Conservation (phyloP, 805 yeast genomes). For the Zygosaccharomyces bailii region DNA sequence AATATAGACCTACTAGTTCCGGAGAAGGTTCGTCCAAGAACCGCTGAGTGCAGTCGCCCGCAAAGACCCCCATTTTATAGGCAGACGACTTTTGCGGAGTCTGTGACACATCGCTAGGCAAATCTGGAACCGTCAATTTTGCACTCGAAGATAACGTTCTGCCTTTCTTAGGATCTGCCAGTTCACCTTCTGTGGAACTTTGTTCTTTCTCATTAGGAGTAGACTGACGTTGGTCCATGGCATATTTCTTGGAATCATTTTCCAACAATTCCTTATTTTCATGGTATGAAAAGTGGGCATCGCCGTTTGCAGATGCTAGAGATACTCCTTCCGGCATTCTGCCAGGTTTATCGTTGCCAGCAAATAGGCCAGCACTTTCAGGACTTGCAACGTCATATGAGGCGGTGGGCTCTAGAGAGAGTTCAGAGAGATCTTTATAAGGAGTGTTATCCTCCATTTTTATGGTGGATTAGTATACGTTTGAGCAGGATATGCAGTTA, state of each 20-base stretch:
- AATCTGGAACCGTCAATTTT: constrained; percentile 27
- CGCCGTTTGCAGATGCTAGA: background rate
- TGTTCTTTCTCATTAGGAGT: constrained; percentile 22
- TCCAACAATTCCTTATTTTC: constrained; percentile 33
- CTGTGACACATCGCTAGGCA: constrained; percentile 12
- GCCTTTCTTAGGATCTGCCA: constrained; percentile 1
- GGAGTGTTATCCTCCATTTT: constrained; percentile 13
- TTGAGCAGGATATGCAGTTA: background rate
- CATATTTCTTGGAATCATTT: constrained; percentile 30
- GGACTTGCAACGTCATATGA: constrained; percentile 26
- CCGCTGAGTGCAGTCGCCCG: constrained; percentile 48
- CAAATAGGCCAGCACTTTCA: constrained; percentile 16
- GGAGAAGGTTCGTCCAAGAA: constrained; percentile 59
- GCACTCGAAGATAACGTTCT: constrained; percentile 29
- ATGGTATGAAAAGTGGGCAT: constrained; percentile 34
- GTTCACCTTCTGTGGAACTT: constrained; percentile 8
- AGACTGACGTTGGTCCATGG: constrained; percentile 23
- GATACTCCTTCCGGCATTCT: constrained; percentile 13
- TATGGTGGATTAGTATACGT: background rate
- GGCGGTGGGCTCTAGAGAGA: constrained; percentile 30
- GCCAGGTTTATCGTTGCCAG: constrained; percentile 13
- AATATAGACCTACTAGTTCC: constrained; percentile 61
- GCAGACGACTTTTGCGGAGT: constrained; percentile 17
- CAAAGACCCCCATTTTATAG: constrained; percentile 45
- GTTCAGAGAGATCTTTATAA: constrained; percentile 16